Base-by-base conservation (phyloP, 768 basidiomycete species). In the Rhodosporidiobolus odoratus region DNA sequence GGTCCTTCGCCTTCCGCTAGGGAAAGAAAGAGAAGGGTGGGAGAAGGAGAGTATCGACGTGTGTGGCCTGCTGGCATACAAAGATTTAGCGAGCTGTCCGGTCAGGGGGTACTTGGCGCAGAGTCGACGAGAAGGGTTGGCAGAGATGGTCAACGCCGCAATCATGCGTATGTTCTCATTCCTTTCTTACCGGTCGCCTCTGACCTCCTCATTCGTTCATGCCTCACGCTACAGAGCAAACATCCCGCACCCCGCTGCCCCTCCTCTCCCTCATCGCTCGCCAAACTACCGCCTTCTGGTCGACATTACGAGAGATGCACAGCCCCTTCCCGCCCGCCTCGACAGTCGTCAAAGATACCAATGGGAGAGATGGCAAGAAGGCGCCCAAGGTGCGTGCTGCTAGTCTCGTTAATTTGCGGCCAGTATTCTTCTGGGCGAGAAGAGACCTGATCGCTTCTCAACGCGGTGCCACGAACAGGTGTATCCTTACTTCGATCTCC, bases 141-240 rank as follows among this genome's bases (percentile, higher is more conserved):
- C 92, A 9, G 89, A 91, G 66, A 90, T 93, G 80, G 87, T 98
- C 50, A 89, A 94, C 73, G 83, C 85, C 53, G 93, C 92, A 23
- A 89, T 96, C 57, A 80, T 96, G 19, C 82, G 93, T 93, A 75
- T 78, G 90, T 83, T 3, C 4, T 23, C n/a, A n/a, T n/a, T 12
- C 4, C 27, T 7, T 41, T 40, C 37, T 23, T 21, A 21, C n/a
- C 48, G 27, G 38, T 3, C 50, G 12, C 21, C 60, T 43, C 62
- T 59, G 13, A 23, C 8, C 30, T 2, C 30, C 9, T 13, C 32
- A 25, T 0, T 32, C 23, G n/a, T n/a, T 3, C 15, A 23, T 10
- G 2, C 43, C 32, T 15, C 5, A 4, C 34, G 30, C n/a, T 8
- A n/a, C 41, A 74, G 69, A 68, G 21, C 62, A 41, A 5, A 68